phyloP scores from a whole-genome alignment of 2,329 filamentous ascomycete genomes.

The Trichoderma sp. region DNA sequence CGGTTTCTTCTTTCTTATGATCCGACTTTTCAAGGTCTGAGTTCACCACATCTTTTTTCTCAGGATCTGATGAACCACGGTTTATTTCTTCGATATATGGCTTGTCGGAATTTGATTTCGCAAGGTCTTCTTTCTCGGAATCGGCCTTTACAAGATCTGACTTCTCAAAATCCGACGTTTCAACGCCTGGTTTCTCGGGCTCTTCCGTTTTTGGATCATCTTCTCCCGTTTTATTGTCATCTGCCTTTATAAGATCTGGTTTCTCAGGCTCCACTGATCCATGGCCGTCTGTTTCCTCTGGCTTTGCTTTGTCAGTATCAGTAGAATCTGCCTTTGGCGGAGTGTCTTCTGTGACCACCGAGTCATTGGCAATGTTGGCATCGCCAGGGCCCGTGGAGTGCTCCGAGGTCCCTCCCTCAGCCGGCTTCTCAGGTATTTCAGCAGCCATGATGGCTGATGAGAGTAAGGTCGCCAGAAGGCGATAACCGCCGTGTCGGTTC shows the following conservation, averaged over 20 bases:
- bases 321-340: not conserved
- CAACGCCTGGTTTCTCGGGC: not conserved
- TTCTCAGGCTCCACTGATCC: not conserved
- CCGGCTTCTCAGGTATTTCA: not conserved
- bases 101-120: not conserved
- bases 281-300: not conserved
- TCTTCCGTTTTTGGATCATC: not conserved
- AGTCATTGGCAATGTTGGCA: not conserved
- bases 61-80: not conserved
- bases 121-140: not conserved
- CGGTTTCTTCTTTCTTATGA: not conserved
- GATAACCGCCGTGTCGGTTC: not conserved
- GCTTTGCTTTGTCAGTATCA: not conserved
- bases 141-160: not conserved
- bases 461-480: not conserved
- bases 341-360: not conserved
- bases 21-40: not conserved
- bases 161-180: not conserved
- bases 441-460: conserved; percentile 23
- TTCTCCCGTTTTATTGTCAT: not conserved
- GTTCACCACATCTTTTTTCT: not conserved
- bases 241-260: not conserved
- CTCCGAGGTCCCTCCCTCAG: not conserved
- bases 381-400: not conserved
- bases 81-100: not conserved